Base-by-base conservation (phyloP, 306 rosid species). In the Vigna mungo region DNA sequence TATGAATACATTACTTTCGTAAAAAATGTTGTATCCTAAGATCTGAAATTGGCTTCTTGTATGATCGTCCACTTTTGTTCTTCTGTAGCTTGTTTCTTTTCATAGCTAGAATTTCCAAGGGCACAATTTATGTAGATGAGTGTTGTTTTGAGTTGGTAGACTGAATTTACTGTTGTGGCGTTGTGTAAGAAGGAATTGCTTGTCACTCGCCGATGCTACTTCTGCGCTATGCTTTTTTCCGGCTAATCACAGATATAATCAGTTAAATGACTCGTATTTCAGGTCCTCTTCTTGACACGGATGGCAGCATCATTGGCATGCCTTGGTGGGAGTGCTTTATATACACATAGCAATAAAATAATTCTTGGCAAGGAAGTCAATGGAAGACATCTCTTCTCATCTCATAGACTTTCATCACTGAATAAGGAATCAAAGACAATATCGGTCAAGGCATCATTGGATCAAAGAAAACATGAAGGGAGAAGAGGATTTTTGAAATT, bases 261-360 rank as follows among this genome's bases (percentile, higher is more conserved):
- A 3, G n/a, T 71, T 49, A 60, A 7, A 7, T 25, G 17, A 44
- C 18, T 11, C 8, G 17, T 54, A 66, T 72, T 76, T 81, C 43
- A 64, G 66, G 68, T 66, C 11, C 32, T 56, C 62, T 37, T 16
- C 27, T 49, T 74, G 25, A 37, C 65, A 43, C 64, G 56, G 80
- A 92, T 95, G 99, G 96, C 90, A n/a, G 87, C 96, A 25, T 86
- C 93, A 48, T 89, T 89, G 49, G 89, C 96, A 46, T 95, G 91
- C 85, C 86, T 94, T 65, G 90, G 88, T 85, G 98, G 96, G 34
- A 89, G 81, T 76, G 84, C 86, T 71, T 87, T 90, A 80, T 83
- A 89, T 44, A 75, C 89, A 30, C 89, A 71, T 0, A 67, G 81
- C 81, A 75, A 87, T 30, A 88, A 86, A 86, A 67, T 72, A 78